Evolutionary conservation across 78 protist genomes (phyloP), one percentile per base, ranked within the genome.

Genomic region (Chrysochromulina tobinii): DNA sequence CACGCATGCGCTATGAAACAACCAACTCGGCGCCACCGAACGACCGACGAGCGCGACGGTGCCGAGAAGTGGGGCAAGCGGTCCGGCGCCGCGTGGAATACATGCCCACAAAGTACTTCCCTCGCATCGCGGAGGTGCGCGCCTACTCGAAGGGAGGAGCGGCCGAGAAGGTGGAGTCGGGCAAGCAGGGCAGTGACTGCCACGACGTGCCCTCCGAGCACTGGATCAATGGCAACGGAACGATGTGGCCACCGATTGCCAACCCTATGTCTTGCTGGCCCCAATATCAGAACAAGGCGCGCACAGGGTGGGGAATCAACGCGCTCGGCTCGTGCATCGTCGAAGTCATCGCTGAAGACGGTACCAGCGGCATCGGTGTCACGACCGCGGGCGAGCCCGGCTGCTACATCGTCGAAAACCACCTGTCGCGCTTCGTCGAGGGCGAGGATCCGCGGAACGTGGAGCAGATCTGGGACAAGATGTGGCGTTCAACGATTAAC

Each of bases 321-420:
- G 95, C 93, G 48, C 20, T 94, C 23, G 95, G 94, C 48, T 57
- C 84, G n/a, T 38, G 92, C 67, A 25, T 94, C 61, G 91, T 88
- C 12, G 93, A 89, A 59, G 85, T 92, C 9, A 93, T 89, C 69
- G 83, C 67, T 14, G 73, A 81, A 0, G 83, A 92, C 59, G 96
- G 96, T 3, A 92, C 53, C 54, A 48, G n/a, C 53, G 96, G 96
- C 68, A 73, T 90, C 61, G 96, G 94, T 7, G 83, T 90, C 48
- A 38, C 93, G 77, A 92, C 92, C 27, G 96, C 89, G 21, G 96
- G 96, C 58, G 94, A 92, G 87, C 96, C 96, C 0, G 96, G 89
- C 15, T 94, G 96, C 77, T 94, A 53, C 84, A 83, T 94, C 25
- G 90, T 92, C 18, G 94, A 94, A 91, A 64, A 89, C 20, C 96